Percentiles rank a stretch among this genome's conserved stretches.
Evolutionary conservation across 441 rosid species (phyloP).

Genomic region (Aquilaria agallochum): DNA sequence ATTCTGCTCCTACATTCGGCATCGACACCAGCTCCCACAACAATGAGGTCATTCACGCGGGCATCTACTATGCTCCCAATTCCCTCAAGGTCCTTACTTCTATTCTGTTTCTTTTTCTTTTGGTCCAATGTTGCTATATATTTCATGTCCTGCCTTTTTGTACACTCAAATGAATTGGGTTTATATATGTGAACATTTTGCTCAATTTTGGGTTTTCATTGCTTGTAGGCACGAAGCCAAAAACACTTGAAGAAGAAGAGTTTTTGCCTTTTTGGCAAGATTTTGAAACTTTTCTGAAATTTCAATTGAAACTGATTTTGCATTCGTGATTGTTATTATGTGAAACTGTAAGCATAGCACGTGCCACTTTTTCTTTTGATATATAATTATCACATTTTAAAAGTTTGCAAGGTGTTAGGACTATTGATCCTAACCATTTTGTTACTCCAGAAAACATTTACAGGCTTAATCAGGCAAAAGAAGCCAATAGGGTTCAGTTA

Average conservation of each 20-base stretch:
- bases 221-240: no score
- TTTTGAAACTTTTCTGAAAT: no score
- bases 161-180: not conserved
- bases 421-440: slow-evolving; percentile 58
- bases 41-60: slow-evolving; percentile 92
- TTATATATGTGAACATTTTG: not conserved
- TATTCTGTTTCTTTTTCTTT: not conserved
- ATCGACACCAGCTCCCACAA: slow-evolving; percentile 81
- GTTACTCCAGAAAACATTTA: slow-evolving; percentile 67
- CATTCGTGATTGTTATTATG: not conserved
- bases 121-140: not conserved
- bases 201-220: not conserved
- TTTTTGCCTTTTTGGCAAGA: no score
- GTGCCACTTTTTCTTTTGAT: not conserved
- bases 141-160: not conserved
- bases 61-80: slow-evolving; percentile 76
- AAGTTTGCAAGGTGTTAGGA: slow-evolving; percentile 63
- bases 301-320: not conserved
- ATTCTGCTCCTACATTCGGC: slow-evolving; percentile 78
- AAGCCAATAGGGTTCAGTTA: slow-evolving; percentile 81
- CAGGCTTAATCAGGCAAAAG: slow-evolving; percentile 77
- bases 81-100: slow-evolving; percentile 60
- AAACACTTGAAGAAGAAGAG: no score
- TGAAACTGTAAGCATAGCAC: no score
- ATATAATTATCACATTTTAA: slow-evolving; percentile 3